Evolutionary conservation across 2,329 filamentous ascomycete genomes (phyloP).

Genomic region (Calonectria ilicicola): DNA sequence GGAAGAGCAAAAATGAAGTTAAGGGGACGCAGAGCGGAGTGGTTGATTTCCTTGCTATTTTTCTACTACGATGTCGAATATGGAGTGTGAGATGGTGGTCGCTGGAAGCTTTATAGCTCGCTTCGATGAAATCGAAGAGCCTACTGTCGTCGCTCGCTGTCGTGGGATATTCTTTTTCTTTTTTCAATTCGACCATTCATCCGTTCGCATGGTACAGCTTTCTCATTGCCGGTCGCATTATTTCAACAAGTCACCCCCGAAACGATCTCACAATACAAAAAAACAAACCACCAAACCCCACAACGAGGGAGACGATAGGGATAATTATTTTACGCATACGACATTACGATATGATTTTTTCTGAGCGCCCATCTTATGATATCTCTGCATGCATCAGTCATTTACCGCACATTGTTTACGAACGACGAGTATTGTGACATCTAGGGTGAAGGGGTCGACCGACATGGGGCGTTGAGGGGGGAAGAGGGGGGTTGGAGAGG

Average conservation of each 20-base stretch:
- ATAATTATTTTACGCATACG: conserved; percentile 32
- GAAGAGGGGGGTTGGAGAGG: not conserved
- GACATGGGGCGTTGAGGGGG: not conserved
- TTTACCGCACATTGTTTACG: conserved; percentile 38
- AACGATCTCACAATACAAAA: conserved; percentile 24
- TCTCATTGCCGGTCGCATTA: conserved; percentile 16
- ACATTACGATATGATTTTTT: conserved; percentile 40
- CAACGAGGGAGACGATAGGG: conserved; percentile 26
- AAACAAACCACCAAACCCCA: conserved; percentile 22
- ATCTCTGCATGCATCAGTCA: conserved; percentile 38
- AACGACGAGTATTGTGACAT: conserved; percentile 28
- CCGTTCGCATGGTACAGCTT: conserved; percentile 30
- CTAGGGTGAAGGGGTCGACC: not conserved
- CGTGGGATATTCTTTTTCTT: conserved; percentile 32
- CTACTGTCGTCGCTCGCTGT: conserved; percentile 21
- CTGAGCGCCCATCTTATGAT: conserved; percentile 35
- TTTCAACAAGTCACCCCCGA: conserved; percentile 22
- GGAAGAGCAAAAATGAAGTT: not conserved
- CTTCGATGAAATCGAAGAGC: conserved; percentile 30
- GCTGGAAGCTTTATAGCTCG: conserved; percentile 14
- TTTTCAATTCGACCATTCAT: conserved; percentile 33
- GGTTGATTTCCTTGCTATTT: conserved; percentile 36
- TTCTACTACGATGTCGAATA: conserved; percentile 28
- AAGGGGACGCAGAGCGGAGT: conserved; percentile 35
- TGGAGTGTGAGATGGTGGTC: conserved; percentile 26